Evolutionary conservation across 371 early-diverging fungal species (phyloP).

Genomic region (Apophysomyces trapeziformis): DNA sequence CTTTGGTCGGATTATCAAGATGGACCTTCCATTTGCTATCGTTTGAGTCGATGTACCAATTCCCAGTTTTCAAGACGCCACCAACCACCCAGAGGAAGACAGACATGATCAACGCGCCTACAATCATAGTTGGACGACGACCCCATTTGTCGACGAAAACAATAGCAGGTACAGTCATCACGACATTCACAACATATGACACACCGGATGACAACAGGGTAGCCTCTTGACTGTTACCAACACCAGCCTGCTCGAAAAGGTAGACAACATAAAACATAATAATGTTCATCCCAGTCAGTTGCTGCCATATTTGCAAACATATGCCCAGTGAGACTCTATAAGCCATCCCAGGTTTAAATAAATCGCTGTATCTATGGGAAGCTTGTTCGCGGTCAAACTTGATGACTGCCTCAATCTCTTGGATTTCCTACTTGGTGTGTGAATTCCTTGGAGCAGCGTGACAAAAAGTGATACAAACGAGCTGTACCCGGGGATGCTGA

Average conservation of each 20-base stretch:
- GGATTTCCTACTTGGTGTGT: constrained; percentile 53
- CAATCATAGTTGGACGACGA: constrained; percentile 52
- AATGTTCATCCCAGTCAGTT: constrained; percentile 78
- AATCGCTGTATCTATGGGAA: constrained; percentile 68
- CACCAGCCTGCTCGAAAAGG: constrained; percentile 67
- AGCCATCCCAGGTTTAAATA: constrained; percentile 59
- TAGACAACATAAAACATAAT: constrained; percentile 74
- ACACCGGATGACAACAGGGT: constrained; percentile 63
- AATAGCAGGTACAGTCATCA: constrained; percentile 73
- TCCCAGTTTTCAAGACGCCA: constrained; percentile 36
- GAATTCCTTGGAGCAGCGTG: not conserved
- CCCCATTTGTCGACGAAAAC: constrained; percentile 73
- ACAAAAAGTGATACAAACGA: not conserved
- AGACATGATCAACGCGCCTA: constrained; percentile 42
- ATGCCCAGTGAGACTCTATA: constrained; percentile 69
- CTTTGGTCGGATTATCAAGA: constrained; percentile 16
- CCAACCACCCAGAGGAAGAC: constrained; percentile 41
- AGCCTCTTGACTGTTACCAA: constrained; percentile 43
- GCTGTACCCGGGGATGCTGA: constrained; percentile 50
- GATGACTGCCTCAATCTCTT: constrained; percentile 69
- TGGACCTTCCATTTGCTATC: constrained; percentile 31
- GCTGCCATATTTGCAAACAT: constrained; percentile 69
- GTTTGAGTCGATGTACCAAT: constrained; percentile 21
- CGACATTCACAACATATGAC: constrained; percentile 68
- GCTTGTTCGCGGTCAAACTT: constrained; percentile 69